Evolutionary conservation across 2,329 filamentous ascomycete genomes (phyloP).

Genomic region (Apiospora arundinis): DNA sequence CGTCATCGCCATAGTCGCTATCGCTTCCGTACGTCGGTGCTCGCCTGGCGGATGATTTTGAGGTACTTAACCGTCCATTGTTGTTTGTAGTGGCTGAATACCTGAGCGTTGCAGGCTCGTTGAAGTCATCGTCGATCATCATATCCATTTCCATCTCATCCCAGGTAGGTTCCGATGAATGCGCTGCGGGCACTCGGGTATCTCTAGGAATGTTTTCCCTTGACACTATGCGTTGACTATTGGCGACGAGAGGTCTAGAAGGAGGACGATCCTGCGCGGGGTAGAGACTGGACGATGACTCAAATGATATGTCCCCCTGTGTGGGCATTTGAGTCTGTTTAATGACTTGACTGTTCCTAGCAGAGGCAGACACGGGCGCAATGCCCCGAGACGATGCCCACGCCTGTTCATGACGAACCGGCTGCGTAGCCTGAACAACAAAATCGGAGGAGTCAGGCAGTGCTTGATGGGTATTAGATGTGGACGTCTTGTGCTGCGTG

Average conservation of each 20-base stretch:
- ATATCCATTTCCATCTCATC: slow-evolving; percentile 15
- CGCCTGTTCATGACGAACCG: slow-evolving; percentile 37
- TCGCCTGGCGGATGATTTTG: background rate
- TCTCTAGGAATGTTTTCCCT: background rate
- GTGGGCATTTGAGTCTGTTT: slow-evolving; percentile 56
- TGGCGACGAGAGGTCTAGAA: background rate
- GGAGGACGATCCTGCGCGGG: background rate
- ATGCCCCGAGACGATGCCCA: slow-evolving; percentile 40
- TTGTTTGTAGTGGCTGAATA: background rate
- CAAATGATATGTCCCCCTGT: background rate
- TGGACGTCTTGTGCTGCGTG: slow-evolving; percentile 35
- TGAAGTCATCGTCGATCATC: slow-evolving; percentile 11
- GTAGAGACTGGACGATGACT: background rate
- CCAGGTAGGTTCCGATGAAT: slow-evolving; percentile 23
- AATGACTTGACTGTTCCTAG: slow-evolving; percentile 52
- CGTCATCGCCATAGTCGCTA: slow-evolving; percentile 57
- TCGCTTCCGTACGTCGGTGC: slow-evolving; percentile 28
- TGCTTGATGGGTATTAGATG: slow-evolving; percentile 29
- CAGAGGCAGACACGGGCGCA: slow-evolving; percentile 30
- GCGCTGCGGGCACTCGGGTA: background rate
- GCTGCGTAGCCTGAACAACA: slow-evolving; percentile 54
- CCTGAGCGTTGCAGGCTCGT: background rate
- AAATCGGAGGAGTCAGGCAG: slow-evolving; percentile 35
- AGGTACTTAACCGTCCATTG: background rate
- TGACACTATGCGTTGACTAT: background rate